Evolutionary conservation across 441 rosid genomes (phyloP), one percentile per base, ranked within the genome.

Genomic region (Bruguiera hainesii): DNA sequence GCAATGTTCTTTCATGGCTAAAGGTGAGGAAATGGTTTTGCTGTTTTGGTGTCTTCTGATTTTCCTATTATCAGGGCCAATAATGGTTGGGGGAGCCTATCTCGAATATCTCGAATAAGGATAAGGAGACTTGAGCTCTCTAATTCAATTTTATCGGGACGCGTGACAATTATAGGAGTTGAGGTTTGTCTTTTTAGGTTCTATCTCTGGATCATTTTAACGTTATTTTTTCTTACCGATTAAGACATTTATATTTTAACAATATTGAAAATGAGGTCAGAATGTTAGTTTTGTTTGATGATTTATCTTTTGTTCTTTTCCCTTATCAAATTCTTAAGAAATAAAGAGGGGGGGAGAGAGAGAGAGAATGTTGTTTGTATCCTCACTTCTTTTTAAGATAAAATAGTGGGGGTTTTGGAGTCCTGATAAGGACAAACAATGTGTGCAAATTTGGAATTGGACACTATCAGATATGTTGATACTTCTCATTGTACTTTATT

Each of bases 1-100:
- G 96, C 88, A 93, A 87, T 62, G 96, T 90, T 20, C 97, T 91
- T 68, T 86, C 89, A 56, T 90, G 98, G 96, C 89, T 93, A 1
- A 79, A 84, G 93, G 95, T 68, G 69, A 73, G 68, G 63, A 67
- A 52, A 13, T 23, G 6, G 19, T 51, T 66, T 58, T 35, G 5
- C 51, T n/a, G 13, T 57, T 16, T 7, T 19, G 63, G 11, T 46
- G 48, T 55, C 62, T 61, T 72, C 67, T 61, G 56, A n/a, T 28
- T 68, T 52, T 60, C 20, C 66, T 53, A 61, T 62, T 69, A n/a
- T 13, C 53, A 56, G 56, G 53, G 64, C 49, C 49, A 29, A 29
- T 29, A 29, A 29, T 29, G 30, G 30, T 29, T 29, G 30, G 30
- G 30, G 30, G 23, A 23, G 23, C 23, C 23, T 23, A 21, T 20